Conservation (phyloP, 2,329 filamentous ascomycete species). For the Neurospora crassa region DNA sequence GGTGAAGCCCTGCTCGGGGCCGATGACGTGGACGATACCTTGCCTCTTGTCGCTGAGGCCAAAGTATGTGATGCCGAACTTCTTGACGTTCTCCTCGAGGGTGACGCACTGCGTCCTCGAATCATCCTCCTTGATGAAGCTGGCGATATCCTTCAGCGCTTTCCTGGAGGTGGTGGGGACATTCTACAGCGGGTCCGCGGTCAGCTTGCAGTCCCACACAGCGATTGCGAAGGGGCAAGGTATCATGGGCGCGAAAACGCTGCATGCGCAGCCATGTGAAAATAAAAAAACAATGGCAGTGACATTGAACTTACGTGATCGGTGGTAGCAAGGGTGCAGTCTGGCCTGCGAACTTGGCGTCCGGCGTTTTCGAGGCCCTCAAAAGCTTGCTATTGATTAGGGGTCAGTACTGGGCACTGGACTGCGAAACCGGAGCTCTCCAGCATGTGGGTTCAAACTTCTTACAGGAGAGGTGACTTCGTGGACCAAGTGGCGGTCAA, state of each 20-base stretch:
- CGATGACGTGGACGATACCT: slow-evolving; percentile 97
- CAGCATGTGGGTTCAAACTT: slow-evolving; percentile 11
- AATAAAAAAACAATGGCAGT: too few relatives aligned
- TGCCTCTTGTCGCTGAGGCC: slow-evolving; percentile 93
- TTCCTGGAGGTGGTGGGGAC: slow-evolving; percentile 87
- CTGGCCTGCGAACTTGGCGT: slow-evolving; percentile 80
- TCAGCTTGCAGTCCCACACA: slow-evolving; percentile 12
- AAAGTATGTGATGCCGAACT: slow-evolving; percentile 95
- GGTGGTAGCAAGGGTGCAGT: slow-evolving; percentile 93
- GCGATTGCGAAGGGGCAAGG: neutral
- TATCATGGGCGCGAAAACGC: neutral
- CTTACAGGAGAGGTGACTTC: slow-evolving; percentile 93
- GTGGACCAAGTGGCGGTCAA: slow-evolving; percentile 93
- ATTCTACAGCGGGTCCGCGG: slow-evolving; percentile 49
- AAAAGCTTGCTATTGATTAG: slow-evolving; percentile 69
- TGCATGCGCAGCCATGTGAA: neutral
- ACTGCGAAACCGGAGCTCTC: neutral
- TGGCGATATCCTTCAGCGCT: slow-evolving; percentile 83
- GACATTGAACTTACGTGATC: slow-evolving; percentile 65
- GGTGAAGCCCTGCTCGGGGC: slow-evolving; percentile 97
- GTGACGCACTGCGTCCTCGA: slow-evolving; percentile 90
- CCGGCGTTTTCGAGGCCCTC: slow-evolving; percentile 87
- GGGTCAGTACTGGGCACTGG: slow-evolving; percentile 1
- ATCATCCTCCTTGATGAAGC: slow-evolving; percentile 92
- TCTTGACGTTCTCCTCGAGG: slow-evolving; percentile 93